Conservation (phyloP, 441 rosid species). For the Isatis lusitanica region DNA sequence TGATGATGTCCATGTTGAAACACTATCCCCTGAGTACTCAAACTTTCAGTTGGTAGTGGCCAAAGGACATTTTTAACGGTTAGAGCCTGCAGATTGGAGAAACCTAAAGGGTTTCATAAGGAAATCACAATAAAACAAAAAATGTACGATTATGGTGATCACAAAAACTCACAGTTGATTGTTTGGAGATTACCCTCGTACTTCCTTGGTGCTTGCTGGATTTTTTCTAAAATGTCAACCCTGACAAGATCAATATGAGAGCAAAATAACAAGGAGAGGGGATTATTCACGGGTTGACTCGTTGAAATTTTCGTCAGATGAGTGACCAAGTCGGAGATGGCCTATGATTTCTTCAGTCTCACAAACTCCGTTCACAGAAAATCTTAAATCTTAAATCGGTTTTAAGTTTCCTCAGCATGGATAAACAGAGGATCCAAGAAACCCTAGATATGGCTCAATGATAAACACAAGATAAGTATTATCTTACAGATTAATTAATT, state of each 20-base stretch:
- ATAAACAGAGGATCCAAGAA: not conserved
- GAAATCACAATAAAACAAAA: not conserved
- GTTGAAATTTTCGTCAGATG: not conserved
- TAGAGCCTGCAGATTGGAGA: no score
- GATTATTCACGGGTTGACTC: not conserved
- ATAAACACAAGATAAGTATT: not conserved
- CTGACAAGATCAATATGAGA: not conserved
- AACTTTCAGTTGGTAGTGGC: no score
- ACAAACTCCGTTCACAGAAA: not conserved
- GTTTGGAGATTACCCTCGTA: not conserved
- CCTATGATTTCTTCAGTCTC: not conserved
- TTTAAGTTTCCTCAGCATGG: not conserved
- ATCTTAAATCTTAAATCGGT: not conserved
- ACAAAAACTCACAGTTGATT: not conserved
- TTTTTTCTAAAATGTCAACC: no score
- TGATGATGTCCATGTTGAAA: constrained; percentile 13
- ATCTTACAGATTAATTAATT: not conserved
- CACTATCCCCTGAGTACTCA: no score
- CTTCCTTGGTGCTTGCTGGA: not conserved
- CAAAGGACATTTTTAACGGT: no score
- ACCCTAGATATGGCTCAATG: not conserved
- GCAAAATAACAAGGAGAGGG: not conserved
- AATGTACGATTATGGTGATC: not conserved
- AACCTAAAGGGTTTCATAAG: not conserved
- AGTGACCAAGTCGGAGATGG: not conserved